Evolutionary conservation across 148 eudicot genomes (phyloP).

Genomic region (Nyssa sinensis): DNA sequence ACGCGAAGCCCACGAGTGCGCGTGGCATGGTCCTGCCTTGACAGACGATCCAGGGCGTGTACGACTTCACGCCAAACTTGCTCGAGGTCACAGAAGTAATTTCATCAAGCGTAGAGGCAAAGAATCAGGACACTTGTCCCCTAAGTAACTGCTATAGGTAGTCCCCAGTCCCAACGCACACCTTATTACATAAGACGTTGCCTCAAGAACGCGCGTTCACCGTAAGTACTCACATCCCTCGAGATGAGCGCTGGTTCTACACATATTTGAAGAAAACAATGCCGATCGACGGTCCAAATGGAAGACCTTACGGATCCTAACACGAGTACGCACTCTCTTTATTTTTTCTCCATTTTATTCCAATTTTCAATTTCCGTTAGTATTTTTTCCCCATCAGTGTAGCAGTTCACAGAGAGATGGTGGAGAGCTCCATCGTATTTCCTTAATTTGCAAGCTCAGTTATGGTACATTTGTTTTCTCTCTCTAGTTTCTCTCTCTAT

Average conservation of each 20-base stretch:
- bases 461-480: neutral
- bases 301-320: neutral
- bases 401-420: neutral
- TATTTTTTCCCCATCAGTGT: neutral
- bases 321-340: neutral
- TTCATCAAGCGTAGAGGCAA: neutral
- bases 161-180: neutral
- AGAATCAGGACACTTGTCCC: neutral
- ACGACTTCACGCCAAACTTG: neutral
- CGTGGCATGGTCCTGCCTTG: neutral
- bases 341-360: neutral
- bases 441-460: slow-evolving; percentile 4
- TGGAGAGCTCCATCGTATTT: neutral
- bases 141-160: neutral
- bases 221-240: too few relatives aligned
- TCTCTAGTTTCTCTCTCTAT: too few relatives aligned
- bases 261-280: neutral
- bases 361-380: neutral
- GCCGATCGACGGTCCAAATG: neutral
- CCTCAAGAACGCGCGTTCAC: neutral
- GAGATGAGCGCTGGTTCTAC: too few relatives aligned
- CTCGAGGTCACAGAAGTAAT: neutral
- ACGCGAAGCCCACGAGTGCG: too few relatives aligned
- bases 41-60: neutral
- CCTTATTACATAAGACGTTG: neutral